A percentile compares a stretch with the other conserved stretches of the same genome.
These are phyloP conservation scores for Phialemonium atrogriseum DNA, from an alignment of 2,329 filamentous ascomycete species.

Conservation along the genomic window DNA sequence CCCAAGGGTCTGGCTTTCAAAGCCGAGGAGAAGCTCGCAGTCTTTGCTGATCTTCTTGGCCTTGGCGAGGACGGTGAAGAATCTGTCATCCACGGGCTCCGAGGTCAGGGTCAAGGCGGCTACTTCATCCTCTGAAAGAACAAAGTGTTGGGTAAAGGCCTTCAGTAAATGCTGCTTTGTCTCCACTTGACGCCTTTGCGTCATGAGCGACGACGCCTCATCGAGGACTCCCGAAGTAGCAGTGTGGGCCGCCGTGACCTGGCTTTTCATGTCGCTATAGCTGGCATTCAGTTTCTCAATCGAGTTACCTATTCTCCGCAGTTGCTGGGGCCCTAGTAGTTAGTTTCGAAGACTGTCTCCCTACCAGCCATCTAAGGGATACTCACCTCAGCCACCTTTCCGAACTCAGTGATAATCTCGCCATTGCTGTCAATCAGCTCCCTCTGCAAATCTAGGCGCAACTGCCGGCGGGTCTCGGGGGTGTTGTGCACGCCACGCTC, in stretches of 20 bases:
- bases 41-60: conserved; percentile 84
- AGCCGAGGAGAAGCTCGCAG: conserved; percentile 80
- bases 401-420: conserved; percentile 80
- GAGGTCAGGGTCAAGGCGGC: conserved; percentile 67
- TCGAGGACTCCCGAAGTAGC: conserved; percentile 68
- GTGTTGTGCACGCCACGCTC: conserved; percentile 63
- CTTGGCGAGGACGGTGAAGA: conserved; percentile 69
- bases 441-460: conserved; percentile 78
- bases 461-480: conserved; percentile 66
- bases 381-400: conserved; percentile 74
- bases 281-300: conserved; percentile 71
- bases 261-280: conserved; percentile 71
- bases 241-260: conserved; percentile 65
- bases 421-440: conserved; percentile 92
- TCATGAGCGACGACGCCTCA: conserved; percentile 67
- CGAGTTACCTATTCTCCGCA: conserved; percentile 72
- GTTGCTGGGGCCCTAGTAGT: conserved; percentile 50
- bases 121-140: conserved; percentile 74
- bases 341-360: not conserved
- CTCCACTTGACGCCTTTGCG: conserved; percentile 65
- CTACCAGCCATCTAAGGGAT: not conserved
- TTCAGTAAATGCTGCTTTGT: conserved; percentile 70
- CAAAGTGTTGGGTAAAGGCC: conserved; percentile 74
- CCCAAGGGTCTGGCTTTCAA: conserved; percentile 81
- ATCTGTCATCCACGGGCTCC: conserved; percentile 76